Percentiles rank a stretch among this genome's conserved stretches.
These are phyloP conservation scores for Meyerozyma athensensis DNA, from an alignment of 1,139 yeast genomes.

Conservation along the genomic window DNA sequence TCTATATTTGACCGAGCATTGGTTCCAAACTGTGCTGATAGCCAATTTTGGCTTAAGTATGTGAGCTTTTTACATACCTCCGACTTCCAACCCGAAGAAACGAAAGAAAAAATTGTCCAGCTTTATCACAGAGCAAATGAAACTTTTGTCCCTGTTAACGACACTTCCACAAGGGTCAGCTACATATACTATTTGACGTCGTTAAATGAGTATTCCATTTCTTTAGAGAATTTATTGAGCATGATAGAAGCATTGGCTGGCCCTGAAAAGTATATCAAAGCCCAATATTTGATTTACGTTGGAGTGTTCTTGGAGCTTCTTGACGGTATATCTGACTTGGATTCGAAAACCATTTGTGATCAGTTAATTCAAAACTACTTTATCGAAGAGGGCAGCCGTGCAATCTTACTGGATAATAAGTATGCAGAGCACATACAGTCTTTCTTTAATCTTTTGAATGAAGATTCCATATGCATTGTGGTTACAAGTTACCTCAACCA, in stretches of 20 bases:
- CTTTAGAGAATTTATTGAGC: constrained; percentile 27
- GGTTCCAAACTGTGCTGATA: constrained; percentile 50
- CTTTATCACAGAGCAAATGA: constrained; percentile 42
- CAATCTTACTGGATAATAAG: constrained; percentile 5
- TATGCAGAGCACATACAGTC: background rate
- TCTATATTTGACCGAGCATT: constrained; percentile 57
- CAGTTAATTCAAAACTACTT: constrained; percentile 19
- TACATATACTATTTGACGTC: constrained; percentile 33
- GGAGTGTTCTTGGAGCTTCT: constrained; percentile 19
- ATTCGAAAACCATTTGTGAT: constrained; percentile 11
- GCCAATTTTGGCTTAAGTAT: constrained; percentile 56
- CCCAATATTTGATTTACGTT: constrained; percentile 21
- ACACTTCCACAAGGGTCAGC: constrained; percentile 33
- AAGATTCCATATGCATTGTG: constrained; percentile 28
- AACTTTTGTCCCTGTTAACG: constrained; percentile 40
- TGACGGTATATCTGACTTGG: constrained; percentile 7
- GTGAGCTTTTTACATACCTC: constrained; percentile 33
- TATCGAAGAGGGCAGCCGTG: constrained; percentile 10
- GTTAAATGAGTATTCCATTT: constrained; percentile 16
- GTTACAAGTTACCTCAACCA: constrained; percentile 18
- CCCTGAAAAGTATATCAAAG: constrained; percentile 18
- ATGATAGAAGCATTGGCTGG: constrained; percentile 25
- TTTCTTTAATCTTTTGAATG: constrained; percentile 19
- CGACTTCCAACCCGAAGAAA: constrained; percentile 12
- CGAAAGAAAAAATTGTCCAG: constrained; percentile 20